These are phyloP conservation scores for Saksenaea oblongispora DNA, from an alignment of 371 early-diverging fungal genomes.

Conservation along the genomic window DNA sequence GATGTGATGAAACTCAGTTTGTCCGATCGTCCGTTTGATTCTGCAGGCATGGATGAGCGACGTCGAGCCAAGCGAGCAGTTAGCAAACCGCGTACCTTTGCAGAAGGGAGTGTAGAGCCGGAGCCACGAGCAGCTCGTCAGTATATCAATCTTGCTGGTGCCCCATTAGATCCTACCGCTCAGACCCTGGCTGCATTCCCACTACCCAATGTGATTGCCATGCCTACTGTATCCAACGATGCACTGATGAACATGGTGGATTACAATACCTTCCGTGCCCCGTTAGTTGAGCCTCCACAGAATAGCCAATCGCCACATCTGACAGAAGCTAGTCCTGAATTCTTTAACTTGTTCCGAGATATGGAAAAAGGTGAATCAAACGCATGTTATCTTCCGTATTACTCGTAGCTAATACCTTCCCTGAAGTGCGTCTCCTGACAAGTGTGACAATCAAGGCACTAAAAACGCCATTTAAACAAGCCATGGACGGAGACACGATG, in stretches of 20 bases:
- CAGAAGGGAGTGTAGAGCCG: conserved; percentile 9
- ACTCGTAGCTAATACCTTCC: background rate
- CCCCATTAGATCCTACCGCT: background rate
- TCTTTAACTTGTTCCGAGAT: conserved; percentile 14
- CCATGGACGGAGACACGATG: conserved; percentile 27
- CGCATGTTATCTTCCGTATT: background rate
- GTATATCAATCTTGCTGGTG: background rate
- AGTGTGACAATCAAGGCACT: conserved; percentile 9
- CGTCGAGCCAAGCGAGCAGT: conserved; percentile 27
- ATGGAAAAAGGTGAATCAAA: conserved; percentile 13
- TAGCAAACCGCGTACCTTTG: conserved; percentile 20
- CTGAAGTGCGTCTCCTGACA: conserved; percentile 18
- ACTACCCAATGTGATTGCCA: background rate
- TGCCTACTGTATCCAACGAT: background rate
- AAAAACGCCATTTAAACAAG: conserved; percentile 10
- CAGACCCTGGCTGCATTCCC: conserved; percentile 2
- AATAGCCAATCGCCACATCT: conserved; percentile 3
- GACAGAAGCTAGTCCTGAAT: conserved; percentile 8
- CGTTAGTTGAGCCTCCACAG: background rate
- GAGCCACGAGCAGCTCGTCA: conserved; percentile 1
- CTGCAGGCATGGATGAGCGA: conserved; percentile 29
- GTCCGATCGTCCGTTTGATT: conserved; percentile 31
- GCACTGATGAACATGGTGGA: background rate
- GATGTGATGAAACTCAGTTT: conserved; percentile 30
- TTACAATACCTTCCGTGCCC: background rate